Evolutionary conservation across 805 yeast species (phyloP).

Genomic region (Saitoella complicata): DNA sequence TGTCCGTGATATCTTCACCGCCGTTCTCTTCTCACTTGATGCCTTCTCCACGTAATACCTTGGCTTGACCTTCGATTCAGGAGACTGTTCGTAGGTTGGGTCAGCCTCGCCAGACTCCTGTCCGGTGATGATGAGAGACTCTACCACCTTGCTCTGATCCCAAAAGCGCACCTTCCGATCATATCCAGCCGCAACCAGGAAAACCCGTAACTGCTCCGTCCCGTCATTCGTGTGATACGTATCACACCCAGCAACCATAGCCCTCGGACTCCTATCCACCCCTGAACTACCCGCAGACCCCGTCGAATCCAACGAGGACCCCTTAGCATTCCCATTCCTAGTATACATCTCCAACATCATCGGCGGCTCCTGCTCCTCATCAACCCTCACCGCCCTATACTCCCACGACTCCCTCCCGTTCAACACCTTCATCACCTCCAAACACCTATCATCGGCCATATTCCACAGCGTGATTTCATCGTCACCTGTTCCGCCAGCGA

Average conservation of each 20-base stretch:
- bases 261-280: constrained; percentile 5
- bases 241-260: background rate
- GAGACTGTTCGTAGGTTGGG: constrained; percentile 5
- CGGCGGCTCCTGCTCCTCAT: constrained; percentile 10
- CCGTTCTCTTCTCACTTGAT: no score
- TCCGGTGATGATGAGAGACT: constrained; percentile 21
- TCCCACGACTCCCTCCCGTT: constrained; percentile 4
- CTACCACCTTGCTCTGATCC: constrained; percentile 22
- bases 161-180: constrained; percentile 22
- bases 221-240: background rate
- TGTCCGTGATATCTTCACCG: no score
- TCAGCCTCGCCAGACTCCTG: constrained; percentile 12
- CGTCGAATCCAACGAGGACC: constrained; percentile 13
- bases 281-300: constrained; percentile 8
- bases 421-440: constrained; percentile 24
- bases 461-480: constrained; percentile 62
- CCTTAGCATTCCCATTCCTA: constrained; percentile 11
- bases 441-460: constrained; percentile 44
- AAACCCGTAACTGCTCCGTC: constrained; percentile 1
- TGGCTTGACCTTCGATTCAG: no score
- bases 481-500: constrained; percentile 50
- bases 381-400: constrained; percentile 4
- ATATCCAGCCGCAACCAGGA: constrained; percentile 20
- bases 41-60: no score
- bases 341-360: constrained; percentile 14